Evolutionary conservation across 148 eudicot genomes (phyloP).

Genomic region (Chenopodium suecicum): DNA sequence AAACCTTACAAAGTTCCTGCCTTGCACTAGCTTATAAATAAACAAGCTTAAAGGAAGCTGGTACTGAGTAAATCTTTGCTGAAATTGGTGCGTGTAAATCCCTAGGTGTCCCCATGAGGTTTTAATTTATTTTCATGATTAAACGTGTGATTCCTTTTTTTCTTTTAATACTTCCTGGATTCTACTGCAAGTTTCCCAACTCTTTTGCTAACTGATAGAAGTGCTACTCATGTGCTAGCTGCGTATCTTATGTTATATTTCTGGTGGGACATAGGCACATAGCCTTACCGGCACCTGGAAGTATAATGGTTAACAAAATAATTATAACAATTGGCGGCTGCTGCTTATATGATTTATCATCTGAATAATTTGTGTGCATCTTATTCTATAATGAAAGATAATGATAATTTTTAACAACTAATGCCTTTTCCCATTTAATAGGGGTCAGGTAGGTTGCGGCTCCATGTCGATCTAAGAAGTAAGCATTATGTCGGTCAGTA

Average conservation of each 20-base stretch:
- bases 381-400: constrained; percentile 14
- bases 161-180: constrained; percentile 16
- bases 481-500: constrained; percentile 18
- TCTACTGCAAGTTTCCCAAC: constrained; percentile 2
- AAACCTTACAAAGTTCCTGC: not conserved
- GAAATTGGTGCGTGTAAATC: constrained; percentile 37
- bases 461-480: constrained; percentile 28
- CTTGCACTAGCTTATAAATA: constrained; percentile 1
- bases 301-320: constrained; percentile 19
- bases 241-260: constrained; percentile 24
- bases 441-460: constrained; percentile 36
- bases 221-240: constrained; percentile 34
- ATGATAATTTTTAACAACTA: constrained; percentile 17
- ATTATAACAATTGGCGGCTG: constrained; percentile 13
- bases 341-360: constrained; percentile 12
- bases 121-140: constrained; percentile 22
- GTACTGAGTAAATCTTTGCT: constrained; percentile 33
- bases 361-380: not conserved
- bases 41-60: constrained; percentile 25
- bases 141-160: constrained; percentile 19
- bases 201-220: constrained; percentile 15
- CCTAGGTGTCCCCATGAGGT: constrained; percentile 27
- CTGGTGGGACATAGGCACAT: constrained; percentile 26
- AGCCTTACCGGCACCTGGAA: constrained; percentile 25
- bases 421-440: constrained; percentile 26